Evolutionary conservation across 1,284 basidiomycete genomes (phyloP).

Genomic region (Ceratobasidium sp.): DNA sequence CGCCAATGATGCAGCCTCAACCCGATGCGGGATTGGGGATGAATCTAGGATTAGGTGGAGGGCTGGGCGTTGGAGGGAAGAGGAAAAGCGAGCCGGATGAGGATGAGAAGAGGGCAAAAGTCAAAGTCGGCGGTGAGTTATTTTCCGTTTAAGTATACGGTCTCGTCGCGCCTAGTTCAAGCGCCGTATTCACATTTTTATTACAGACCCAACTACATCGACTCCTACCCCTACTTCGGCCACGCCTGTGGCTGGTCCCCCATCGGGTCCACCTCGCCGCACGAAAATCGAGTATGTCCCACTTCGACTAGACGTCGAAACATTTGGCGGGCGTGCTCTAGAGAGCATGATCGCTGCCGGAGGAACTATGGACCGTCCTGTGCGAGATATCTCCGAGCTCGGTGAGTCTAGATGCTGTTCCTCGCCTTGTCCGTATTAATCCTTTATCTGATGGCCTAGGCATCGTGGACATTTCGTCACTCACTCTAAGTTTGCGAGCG

Average conservation of each 20-base stretch:
- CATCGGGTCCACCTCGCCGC: slow-evolving; percentile 61
- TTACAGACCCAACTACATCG: slow-evolving; percentile 3
- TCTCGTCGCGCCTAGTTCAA: background rate
- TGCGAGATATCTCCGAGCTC: slow-evolving; percentile 83
- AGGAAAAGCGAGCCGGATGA: slow-evolving; percentile 38
- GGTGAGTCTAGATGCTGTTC: slow-evolving; percentile 55
- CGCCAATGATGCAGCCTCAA: slow-evolving; percentile 13
- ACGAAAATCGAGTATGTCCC: slow-evolving; percentile 95
- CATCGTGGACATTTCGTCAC: slow-evolving; percentile 87
- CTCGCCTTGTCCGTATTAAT: background rate
- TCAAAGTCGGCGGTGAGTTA: slow-evolving; percentile 25
- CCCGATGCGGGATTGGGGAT: background rate
- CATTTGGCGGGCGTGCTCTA: slow-evolving; percentile 88
- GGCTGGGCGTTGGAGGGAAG: slow-evolving; percentile 14
- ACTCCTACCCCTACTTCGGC: slow-evolving; percentile 24
- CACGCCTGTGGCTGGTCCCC: slow-evolving; percentile 4
- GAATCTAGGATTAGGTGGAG: background rate
- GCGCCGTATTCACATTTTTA: background rate
- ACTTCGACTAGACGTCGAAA: slow-evolving; percentile 80
- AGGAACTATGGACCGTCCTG: slow-evolving; percentile 63
- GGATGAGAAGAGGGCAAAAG: slow-evolving; percentile 37
- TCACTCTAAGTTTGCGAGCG: slow-evolving; percentile 92
- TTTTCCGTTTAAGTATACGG: too few species aligned
- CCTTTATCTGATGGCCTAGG: slow-evolving; percentile 59
- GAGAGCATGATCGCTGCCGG: slow-evolving; percentile 74